Conservation (phyloP, 1,284 basidiomycete species). For the Fomitiporia mediterranea region DNA sequence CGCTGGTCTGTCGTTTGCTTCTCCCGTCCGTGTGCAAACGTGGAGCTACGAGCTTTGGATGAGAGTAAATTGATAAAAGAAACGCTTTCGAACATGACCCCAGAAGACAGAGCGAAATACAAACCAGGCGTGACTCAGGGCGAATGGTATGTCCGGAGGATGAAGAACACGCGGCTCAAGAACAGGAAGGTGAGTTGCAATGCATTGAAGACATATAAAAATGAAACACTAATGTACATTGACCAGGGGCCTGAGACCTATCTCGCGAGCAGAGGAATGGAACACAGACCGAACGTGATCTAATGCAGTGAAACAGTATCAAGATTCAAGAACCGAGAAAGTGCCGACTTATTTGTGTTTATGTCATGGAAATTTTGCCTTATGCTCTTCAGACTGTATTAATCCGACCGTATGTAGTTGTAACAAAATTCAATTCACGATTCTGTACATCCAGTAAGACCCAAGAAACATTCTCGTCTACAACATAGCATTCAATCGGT, state of each 20-base stretch:
- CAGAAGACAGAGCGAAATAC: conserved; percentile 7
- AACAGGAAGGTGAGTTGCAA: conserved; percentile 35
- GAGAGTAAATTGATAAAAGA: conserved; percentile 33
- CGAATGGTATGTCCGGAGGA: conserved; percentile 45
- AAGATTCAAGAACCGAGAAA: no score
- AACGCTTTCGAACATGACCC: conserved; percentile 1
- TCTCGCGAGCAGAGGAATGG: conserved; percentile 33
- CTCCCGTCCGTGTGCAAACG: conserved; percentile 51
- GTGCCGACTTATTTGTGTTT: no score
- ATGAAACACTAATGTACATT: neutral
- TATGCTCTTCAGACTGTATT: no score
- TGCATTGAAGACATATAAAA: neutral
- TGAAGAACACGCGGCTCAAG: conserved; percentile 41
- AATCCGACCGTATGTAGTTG: no score
- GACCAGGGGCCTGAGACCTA: conserved; percentile 33
- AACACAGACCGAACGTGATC: conserved; percentile 27
- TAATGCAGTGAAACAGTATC: conserved; percentile 3
- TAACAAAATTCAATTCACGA: no score
- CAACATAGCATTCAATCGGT: neutral
- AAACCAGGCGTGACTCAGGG: conserved; percentile 34
- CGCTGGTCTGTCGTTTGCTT: conserved; percentile 64
- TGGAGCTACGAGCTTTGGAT: conserved; percentile 45
- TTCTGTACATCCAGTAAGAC: no score
- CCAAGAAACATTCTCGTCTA: no score
- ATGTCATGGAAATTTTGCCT: no score